phyloP scores from a whole-genome alignment of 768 basidiomycete genomes.

The Xerocomellus amylosporus region DNA sequence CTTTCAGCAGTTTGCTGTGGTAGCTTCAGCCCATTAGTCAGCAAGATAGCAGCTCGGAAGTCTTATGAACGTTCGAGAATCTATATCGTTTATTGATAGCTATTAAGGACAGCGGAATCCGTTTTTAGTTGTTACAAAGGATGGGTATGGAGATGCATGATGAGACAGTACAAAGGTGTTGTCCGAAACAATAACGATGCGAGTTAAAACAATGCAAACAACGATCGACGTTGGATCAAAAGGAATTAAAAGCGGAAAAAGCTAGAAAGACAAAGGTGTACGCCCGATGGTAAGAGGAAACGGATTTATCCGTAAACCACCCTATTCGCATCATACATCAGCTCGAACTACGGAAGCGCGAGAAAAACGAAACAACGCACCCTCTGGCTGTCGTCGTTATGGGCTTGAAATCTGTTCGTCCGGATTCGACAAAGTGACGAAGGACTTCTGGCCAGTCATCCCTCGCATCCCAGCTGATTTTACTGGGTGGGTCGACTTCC shows the following conservation, averaged over 20 bases:
- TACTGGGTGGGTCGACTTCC: conserved; percentile 75
- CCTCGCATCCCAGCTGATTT: conserved; percentile 72
- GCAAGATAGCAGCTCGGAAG: background rate
- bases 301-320: conserved; percentile 42
- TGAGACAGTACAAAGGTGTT: conserved; percentile 22
- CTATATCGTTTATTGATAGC: conserved; percentile 11
- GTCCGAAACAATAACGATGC: conserved; percentile 27
- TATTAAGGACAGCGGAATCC: conserved; percentile 20
- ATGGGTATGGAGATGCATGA: conserved; percentile 26
- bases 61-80: conserved; percentile 5
- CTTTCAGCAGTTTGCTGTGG: background rate
- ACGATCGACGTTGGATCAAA: conserved; percentile 31
- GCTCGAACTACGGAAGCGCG: background rate
- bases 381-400: conserved; percentile 74
- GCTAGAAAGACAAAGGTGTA: conserved; percentile 11
- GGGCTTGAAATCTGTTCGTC: conserved; percentile 77
- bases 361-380: conserved; percentile 42
- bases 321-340: conserved; percentile 24
- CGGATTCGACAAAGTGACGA: conserved; percentile 66
- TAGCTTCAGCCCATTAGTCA: conserved; percentile 23
- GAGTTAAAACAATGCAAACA: conserved; percentile 20
- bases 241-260: background rate
- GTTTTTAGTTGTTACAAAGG: conserved; percentile 25
- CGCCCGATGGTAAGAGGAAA: background rate
- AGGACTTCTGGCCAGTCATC: conserved; percentile 73